Conservation (phyloP, 176 grass and related monocot species). For the Phoenix roebelenii region DNA sequence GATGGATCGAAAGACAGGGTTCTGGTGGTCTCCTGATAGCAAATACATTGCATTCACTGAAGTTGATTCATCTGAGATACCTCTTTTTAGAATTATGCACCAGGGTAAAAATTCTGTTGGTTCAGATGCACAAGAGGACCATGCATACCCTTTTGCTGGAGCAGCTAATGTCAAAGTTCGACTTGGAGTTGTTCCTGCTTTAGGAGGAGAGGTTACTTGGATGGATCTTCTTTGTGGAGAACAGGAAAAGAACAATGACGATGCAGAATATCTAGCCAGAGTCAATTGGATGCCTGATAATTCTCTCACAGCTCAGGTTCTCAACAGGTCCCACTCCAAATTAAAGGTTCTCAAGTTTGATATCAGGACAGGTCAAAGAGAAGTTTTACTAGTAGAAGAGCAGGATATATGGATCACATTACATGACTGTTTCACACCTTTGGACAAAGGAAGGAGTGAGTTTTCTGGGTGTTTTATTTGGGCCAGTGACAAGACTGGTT, state of each 20-base stretch:
- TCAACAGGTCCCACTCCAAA: constrained; percentile 79
- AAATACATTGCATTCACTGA: constrained; percentile 82
- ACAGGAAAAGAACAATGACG: constrained; percentile 28
- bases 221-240: constrained; percentile 86
- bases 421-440: constrained; percentile 89
- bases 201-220: constrained; percentile 76
- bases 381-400: constrained; percentile 65
- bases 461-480: constrained; percentile 79
- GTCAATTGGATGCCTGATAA: constrained; percentile 84
- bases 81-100: constrained; percentile 97
- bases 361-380: constrained; percentile 54
- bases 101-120: constrained; percentile 85
- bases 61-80: constrained; percentile 85
- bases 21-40: constrained; percentile 99
- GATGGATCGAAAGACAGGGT: constrained; percentile 98
- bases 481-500: constrained; percentile 95
- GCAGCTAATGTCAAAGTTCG: constrained; percentile 87
- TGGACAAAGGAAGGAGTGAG: constrained; percentile 68
- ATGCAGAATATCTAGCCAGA: constrained; percentile 95
- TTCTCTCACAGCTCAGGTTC: constrained; percentile 85
- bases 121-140: constrained; percentile 83
- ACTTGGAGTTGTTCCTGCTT: constrained; percentile 63
- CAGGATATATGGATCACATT: constrained; percentile 77
- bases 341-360: constrained; percentile 85
- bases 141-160: constrained; percentile 93